Conservation (phyloP, 345 rosid genomes). For the Populus simonii region DNA sequence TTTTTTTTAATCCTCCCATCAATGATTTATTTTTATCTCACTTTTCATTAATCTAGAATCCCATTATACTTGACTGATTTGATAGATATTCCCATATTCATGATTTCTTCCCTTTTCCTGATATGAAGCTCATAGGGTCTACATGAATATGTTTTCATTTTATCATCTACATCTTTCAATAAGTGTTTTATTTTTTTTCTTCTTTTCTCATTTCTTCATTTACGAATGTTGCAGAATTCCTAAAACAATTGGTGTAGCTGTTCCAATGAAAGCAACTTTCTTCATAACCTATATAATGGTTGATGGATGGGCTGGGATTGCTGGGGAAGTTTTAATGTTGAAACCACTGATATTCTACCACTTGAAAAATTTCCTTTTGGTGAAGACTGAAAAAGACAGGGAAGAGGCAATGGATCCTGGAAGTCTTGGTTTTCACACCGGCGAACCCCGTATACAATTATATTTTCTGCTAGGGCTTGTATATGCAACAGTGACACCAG, state of each 20-base stretch:
- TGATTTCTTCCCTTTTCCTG: background rate
- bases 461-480: constrained; percentile 92
- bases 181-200: background rate
- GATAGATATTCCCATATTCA: no score
- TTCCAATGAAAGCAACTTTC: constrained; percentile 91
- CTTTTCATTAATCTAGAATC: background rate
- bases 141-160: background rate
- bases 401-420: constrained; percentile 94
- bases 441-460: constrained; percentile 91
- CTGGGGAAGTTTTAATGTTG: constrained; percentile 80
- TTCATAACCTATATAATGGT: constrained; percentile 95
- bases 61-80: background rate
- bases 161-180: background rate
- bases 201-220: background rate
- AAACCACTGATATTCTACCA: constrained; percentile 80
- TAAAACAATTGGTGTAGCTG: constrained; percentile 72
- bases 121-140: background rate
- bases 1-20: background rate
- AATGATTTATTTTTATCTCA: background rate
- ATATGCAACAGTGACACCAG: constrained; percentile 77
- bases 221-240: constrained; percentile 55
- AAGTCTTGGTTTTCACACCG: constrained; percentile 77
- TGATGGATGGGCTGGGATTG: constrained; percentile 98
- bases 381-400: constrained; percentile 93
- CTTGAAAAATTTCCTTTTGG: constrained; percentile 81